A percentile compares a stretch with the other conserved stretches of the same genome.
phyloP scores from a whole-genome alignment of 495 filamentous ascomycete genomes.

The Aspergillus kassunensis region DNA sequence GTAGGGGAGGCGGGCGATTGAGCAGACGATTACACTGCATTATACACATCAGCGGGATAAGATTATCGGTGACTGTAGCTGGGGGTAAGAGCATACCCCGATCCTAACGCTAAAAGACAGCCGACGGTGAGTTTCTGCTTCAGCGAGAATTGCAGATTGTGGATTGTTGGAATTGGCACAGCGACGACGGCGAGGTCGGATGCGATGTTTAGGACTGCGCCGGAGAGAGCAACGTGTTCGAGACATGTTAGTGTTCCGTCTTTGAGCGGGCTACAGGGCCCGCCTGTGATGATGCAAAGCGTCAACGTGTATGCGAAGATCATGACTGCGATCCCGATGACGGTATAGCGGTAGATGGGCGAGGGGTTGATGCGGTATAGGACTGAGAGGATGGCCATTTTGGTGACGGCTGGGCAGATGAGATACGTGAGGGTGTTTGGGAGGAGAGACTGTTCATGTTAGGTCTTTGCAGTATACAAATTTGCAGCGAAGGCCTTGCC shows the following conservation, averaged over 20 bases:
- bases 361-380: slow-evolving; percentile 17
- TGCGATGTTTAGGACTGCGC: slow-evolving; percentile 16
- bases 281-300: slow-evolving; percentile 20
- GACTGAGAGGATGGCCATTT: slow-evolving; percentile 19
- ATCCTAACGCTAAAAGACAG: slow-evolving; percentile 18
- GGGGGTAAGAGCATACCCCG: slow-evolving; percentile 14
- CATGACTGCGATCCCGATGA: slow-evolving; percentile 10
- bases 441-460: slow-evolving; percentile 3
- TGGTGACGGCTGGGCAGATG: slow-evolving; percentile 13
- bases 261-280: slow-evolving; percentile 19
- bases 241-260: slow-evolving; percentile 17
- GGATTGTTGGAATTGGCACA: slow-evolving; percentile 18
- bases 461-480: too few relatives aligned
- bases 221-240: slow-evolving; percentile 17
- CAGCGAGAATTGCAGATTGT: slow-evolving; percentile 14
- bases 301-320: slow-evolving; percentile 19
- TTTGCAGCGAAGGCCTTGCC: not conserved
- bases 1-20: slow-evolving; percentile 22
- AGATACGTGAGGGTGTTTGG: slow-evolving; percentile 17
- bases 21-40: slow-evolving; percentile 20
- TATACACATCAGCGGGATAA: too few relatives aligned
- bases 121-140: slow-evolving; percentile 18
- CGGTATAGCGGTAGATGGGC: slow-evolving; percentile 9
- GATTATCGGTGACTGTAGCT: too few relatives aligned
- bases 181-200: slow-evolving; percentile 18